Percentiles rank a stretch among this genome's conserved stretches.
phyloP scores from a whole-genome alignment of 257 asterid genomes.

The Scutellaria minor region DNA sequence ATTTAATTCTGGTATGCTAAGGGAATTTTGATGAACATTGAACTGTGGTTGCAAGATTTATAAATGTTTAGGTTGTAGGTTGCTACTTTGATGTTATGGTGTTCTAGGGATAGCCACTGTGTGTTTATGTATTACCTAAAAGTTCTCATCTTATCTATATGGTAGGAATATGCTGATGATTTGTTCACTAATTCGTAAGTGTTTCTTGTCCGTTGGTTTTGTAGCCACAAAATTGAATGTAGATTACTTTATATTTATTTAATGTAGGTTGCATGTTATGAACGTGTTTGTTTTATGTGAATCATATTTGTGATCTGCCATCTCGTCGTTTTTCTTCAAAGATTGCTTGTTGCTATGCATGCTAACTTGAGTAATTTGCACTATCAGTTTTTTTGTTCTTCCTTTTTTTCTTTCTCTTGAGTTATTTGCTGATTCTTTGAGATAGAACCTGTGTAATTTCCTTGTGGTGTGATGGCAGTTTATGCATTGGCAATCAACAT shows the following conservation, averaged over 20 bases:
- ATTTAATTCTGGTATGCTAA: too few species aligned
- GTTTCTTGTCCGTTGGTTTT: background rate
- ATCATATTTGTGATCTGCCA: background rate
- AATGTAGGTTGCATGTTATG: slow-evolving; percentile 1
- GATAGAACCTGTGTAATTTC: background rate
- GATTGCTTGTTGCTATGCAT: too few species aligned
- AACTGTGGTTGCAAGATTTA: background rate
- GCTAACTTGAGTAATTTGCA: too few species aligned
- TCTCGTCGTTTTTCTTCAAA: background rate
- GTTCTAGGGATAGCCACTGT: slow-evolving; percentile 5
- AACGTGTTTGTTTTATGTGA: background rate
- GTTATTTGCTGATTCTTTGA: too few species aligned
- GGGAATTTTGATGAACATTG: background rate
- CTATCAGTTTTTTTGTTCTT: too few species aligned
- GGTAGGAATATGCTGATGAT: background rate
- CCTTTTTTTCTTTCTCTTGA: too few species aligned
- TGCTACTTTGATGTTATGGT: background rate
- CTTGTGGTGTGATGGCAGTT: background rate
- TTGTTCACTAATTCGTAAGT: background rate
- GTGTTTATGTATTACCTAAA: background rate
- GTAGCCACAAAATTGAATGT: background rate
- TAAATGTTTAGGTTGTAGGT: background rate
- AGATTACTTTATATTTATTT: background rate
- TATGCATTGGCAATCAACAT: background rate
- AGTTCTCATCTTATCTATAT: background rate